These are phyloP conservation scores for Aspergillus floridensis DNA, from an alignment of 2,329 filamentous ascomycete species.

Conservation along the genomic window DNA sequence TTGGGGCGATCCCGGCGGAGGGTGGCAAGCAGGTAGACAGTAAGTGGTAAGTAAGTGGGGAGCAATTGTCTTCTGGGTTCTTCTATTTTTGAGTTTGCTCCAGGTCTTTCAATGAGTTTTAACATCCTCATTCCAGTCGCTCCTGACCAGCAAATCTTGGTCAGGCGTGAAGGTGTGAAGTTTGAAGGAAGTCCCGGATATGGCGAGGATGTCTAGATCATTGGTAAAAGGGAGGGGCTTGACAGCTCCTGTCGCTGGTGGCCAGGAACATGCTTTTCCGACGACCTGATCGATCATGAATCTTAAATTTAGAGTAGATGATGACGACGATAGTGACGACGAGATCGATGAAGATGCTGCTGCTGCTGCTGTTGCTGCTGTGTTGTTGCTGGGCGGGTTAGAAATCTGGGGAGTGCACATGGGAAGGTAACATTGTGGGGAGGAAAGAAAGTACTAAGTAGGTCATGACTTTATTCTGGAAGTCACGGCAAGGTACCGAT, in stretches of 20 bases:
- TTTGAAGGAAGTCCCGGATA: constrained; percentile 8
- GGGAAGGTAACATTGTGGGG: not conserved
- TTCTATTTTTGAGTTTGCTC: not conserved
- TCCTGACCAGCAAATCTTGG: not conserved
- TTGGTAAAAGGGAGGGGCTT: not conserved
- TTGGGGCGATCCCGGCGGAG: not conserved
- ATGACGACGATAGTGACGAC: not conserved
- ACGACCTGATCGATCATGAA: not conserved
- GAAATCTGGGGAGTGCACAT: not conserved
- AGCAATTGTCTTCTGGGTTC: constrained; percentile 1
- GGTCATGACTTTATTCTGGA: not conserved
- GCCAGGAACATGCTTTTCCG: constrained; percentile 15
- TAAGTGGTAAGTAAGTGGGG: not conserved
- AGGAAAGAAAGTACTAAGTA: not conserved
- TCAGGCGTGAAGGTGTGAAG: not conserved
- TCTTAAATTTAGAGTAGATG: not conserved
- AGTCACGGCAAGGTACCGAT: not conserved
- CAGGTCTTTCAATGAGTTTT: constrained; percentile 4
- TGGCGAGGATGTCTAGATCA: constrained; percentile 2
- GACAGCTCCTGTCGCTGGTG: not conserved
- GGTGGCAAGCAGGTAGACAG: not conserved
- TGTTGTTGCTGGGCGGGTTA: not conserved
- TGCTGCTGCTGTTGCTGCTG: not conserved
- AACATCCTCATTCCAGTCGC: not conserved
- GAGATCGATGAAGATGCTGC: not conserved